Conservation (phyloP, 73 alveolate genomes). For the Effrenium voratum region DNA sequence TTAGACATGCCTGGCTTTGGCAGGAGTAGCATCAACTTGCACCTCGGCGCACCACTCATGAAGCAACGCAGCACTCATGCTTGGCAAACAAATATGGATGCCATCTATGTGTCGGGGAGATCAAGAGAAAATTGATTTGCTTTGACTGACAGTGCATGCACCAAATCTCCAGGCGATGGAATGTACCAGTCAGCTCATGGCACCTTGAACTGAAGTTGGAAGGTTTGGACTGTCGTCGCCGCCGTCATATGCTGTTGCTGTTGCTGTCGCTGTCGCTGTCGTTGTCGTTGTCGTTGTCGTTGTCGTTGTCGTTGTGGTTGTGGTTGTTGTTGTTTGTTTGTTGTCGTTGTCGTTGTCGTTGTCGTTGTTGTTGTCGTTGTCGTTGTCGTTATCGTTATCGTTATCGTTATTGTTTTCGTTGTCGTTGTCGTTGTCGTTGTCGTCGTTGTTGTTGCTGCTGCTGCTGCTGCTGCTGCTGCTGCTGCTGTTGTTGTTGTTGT, state of each 20-base stretch:
- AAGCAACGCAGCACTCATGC: not conserved
- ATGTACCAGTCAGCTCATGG: not conserved
- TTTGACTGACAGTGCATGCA: not conserved
- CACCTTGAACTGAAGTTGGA: not conserved
- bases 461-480: too few species aligned
- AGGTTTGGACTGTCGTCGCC: not conserved
- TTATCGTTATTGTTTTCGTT: too few species aligned
- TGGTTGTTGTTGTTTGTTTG: too few species aligned
- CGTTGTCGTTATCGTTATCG: too few species aligned
- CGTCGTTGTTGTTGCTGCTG: too few species aligned
- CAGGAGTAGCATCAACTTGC: conserved; percentile 64
- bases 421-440: too few species aligned
- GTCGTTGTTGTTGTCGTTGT: too few species aligned
- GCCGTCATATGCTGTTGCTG: not conserved
- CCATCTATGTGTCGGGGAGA: too few species aligned
- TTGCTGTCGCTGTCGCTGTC: not conserved
- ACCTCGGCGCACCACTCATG: not conserved
- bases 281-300: not conserved
- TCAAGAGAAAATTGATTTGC: too few species aligned
- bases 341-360: too few species aligned
- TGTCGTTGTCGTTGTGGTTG: too few species aligned
- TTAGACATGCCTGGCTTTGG: conserved; percentile 92
- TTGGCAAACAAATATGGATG: not conserved
- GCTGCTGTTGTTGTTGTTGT: too few species aligned
- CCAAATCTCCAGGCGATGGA: not conserved